These are phyloP conservation scores for Phytophthora quininea DNA, from an alignment of 352 stramenopile genomes.

Conservation along the genomic window DNA sequence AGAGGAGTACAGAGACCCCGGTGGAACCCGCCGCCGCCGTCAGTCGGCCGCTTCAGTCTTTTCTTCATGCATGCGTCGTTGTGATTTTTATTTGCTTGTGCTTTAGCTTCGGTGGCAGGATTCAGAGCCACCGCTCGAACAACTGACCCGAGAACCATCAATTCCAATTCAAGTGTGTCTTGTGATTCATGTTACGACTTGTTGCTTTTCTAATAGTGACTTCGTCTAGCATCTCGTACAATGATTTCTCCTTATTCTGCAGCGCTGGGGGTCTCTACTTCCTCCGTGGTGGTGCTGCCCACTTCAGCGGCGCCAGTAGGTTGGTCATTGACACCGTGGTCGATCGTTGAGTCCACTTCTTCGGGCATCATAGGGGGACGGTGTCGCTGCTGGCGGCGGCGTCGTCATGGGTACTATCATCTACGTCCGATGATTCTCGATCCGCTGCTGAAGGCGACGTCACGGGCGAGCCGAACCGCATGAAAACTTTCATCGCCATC, in stretches of 20 bases:
- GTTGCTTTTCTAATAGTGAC: too few relatives aligned
- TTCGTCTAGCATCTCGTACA: too few relatives aligned
- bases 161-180: conserved; percentile 23
- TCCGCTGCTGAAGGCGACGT: conserved; percentile 36
- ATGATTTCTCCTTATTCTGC: too few relatives aligned
- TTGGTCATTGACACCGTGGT: background rate
- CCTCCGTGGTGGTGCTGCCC: too few relatives aligned
- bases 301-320: background rate
- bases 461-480: conserved; percentile 57
- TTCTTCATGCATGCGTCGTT: conserved; percentile 21
- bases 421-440: conserved; percentile 5
- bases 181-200: conserved; percentile 21
- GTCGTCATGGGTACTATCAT: conserved; percentile 10
- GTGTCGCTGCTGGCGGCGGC: conserved; percentile 17
- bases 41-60: conserved; percentile 38
- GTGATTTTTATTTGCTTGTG: conserved; percentile 27
- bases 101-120: conserved; percentile 19
- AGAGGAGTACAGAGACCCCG: conserved; percentile 39
- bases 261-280: too few relatives aligned
- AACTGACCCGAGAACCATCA: conserved; percentile 33
- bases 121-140: conserved; percentile 26
- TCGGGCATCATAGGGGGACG: too few relatives aligned
- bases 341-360: background rate
- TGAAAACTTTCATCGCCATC: conserved; percentile 54
- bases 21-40: conserved; percentile 29